Conservation (phyloP, 441 rosid genomes). For the Flueggea neowawraea region DNA sequence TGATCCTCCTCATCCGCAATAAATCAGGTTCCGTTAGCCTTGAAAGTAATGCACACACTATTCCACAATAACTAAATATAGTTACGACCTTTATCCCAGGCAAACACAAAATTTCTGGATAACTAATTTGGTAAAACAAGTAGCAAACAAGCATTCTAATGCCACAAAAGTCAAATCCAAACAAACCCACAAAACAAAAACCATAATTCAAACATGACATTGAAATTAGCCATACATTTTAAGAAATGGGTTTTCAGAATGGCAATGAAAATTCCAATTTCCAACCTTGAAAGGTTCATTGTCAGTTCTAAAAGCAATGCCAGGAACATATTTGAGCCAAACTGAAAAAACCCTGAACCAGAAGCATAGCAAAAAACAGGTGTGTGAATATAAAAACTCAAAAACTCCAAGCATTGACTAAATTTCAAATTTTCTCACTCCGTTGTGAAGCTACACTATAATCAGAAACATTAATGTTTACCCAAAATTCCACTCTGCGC, state of each 20-base stretch:
- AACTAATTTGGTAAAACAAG: too few relatives aligned
- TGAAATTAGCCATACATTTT: neutral
- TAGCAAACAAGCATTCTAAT: too few relatives aligned
- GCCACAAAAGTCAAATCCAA: too few relatives aligned
- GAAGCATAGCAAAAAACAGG: constrained; percentile 11
- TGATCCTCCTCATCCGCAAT: too few relatives aligned
- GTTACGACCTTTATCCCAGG: too few relatives aligned
- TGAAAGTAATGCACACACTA: too few relatives aligned
- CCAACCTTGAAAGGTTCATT: constrained; percentile 89
- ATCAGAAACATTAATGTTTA: constrained; percentile 16
- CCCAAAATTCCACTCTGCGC: constrained; percentile 99
- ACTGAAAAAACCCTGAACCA: constrained; percentile 89
- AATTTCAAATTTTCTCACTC: constrained; percentile 37
- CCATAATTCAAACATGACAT: neutral
- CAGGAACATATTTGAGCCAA: constrained; percentile 93
- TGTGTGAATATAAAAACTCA: neutral
- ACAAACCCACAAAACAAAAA: too few relatives aligned
- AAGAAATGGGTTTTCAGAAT: neutral
- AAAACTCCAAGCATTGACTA: constrained; percentile 26
- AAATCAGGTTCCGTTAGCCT: too few relatives aligned
- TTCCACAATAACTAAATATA: too few relatives aligned
- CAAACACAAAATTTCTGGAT: too few relatives aligned
- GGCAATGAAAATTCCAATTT: constrained; percentile 4
- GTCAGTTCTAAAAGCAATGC: constrained; percentile 83
- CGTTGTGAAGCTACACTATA: constrained; percentile 11